Conservation (phyloP, 2,329 filamentous ascomycete genomes). For the Talaromyces sp. region DNA sequence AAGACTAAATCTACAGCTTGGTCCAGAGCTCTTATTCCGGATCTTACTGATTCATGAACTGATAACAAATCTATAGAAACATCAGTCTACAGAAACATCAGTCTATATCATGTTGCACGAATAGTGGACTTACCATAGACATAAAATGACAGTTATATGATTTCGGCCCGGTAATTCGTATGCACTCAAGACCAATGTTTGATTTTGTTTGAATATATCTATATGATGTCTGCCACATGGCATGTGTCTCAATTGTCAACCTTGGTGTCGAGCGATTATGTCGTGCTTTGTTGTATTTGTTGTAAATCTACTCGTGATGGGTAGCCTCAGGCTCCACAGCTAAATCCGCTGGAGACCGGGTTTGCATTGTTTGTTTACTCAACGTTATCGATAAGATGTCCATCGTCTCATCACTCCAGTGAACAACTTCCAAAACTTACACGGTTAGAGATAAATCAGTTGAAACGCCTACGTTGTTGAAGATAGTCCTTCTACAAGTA, state of each 20-base stretch:
- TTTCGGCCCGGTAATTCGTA: background rate
- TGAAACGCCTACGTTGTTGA: too few species aligned
- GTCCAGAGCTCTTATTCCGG: too few species aligned
- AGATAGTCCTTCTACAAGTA: too few species aligned
- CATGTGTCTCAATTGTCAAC: background rate
- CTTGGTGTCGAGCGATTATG: background rate
- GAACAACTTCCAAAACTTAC: background rate
- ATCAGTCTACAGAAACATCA: background rate
- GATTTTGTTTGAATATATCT: background rate
- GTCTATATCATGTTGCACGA: background rate
- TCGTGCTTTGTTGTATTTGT: conserved; percentile 6
- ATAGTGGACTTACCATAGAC: background rate
- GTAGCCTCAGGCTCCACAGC: conserved; percentile 5
- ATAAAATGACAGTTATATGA: background rate
- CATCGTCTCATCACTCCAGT: background rate
- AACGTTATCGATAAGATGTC: background rate
- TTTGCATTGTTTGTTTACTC: conserved; percentile 12
- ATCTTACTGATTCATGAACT: background rate
- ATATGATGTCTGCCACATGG: background rate
- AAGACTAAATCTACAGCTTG: too few species aligned
- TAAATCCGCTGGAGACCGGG: background rate
- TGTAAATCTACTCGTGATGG: background rate
- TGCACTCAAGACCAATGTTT: background rate
- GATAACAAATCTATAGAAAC: background rate
- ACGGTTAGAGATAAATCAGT: background rate